Conservation (phyloP, 352 stramenopile species). For the Globisporangium abappressorium region DNA sequence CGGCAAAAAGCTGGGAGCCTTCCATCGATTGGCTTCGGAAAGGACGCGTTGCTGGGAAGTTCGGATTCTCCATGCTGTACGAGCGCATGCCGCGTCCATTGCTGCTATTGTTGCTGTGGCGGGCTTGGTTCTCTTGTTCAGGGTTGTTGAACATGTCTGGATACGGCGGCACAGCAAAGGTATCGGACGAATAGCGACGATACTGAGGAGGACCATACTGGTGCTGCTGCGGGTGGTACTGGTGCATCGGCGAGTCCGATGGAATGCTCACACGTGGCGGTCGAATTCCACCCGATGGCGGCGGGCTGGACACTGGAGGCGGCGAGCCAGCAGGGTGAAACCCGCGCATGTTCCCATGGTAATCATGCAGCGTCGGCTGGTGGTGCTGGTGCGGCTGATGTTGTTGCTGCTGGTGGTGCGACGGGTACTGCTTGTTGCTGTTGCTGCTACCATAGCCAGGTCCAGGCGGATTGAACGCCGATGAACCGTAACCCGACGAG, state of each 20-base stretch:
- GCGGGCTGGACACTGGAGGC: conserved; percentile 36
- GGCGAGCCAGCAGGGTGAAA: conserved; percentile 39
- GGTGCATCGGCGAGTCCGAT: conserved; percentile 62
- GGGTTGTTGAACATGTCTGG: conserved; percentile 45
- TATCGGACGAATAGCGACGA: conserved; percentile 72
- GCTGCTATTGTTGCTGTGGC: conserved; percentile 32
- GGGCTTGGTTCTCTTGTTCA: conserved; percentile 52
- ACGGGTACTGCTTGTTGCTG: conserved; percentile 46
- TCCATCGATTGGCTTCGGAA: conserved; percentile 79
- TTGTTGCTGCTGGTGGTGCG: conserved; percentile 47
- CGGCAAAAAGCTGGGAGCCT: conserved; percentile 55
- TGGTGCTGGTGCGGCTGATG: conserved; percentile 27
- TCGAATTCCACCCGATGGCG: conserved; percentile 34
- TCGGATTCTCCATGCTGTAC: conserved; percentile 74
- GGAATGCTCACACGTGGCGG: conserved; percentile 71
- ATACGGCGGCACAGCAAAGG: conserved; percentile 58
- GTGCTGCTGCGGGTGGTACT: conserved; percentile 31
- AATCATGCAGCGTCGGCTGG: conserved; percentile 42
- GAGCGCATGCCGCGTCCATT: conserved; percentile 56
- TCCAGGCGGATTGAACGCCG: conserved; percentile 28
- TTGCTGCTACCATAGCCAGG: conserved; percentile 17
- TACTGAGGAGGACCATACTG: conserved; percentile 42
- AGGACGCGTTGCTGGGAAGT: conserved; percentile 47
- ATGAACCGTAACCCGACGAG: conserved; percentile 50
- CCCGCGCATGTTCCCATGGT: conserved; percentile 49